These are phyloP conservation scores for Cryptosporidium baileyi DNA, from an alignment of 169 alveolate species.

Conservation along the genomic window DNA sequence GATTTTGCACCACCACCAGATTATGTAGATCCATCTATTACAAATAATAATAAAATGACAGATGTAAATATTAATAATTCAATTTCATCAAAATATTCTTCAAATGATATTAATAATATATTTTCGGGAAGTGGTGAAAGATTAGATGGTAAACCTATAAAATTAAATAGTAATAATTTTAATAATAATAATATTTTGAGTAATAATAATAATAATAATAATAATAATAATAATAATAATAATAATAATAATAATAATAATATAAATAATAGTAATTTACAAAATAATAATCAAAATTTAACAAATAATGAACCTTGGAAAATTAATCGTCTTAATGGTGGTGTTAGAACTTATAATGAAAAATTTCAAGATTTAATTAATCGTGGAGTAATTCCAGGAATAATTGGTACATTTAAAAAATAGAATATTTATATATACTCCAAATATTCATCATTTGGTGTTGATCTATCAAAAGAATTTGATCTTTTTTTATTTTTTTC, in stretches of 20 bases:
- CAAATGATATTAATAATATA: neutral
- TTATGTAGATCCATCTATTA: slow-evolving; percentile 8
- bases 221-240: no score
- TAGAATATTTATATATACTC: neutral
- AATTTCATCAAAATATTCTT: slow-evolving; percentile 21
- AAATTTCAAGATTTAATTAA: slow-evolving; percentile 80
- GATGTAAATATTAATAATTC: slow-evolving; percentile 7
- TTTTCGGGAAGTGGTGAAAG: slow-evolving; percentile 59
- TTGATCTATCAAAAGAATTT: slow-evolving; percentile 47
- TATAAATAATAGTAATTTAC: neutral
- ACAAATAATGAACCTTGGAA: slow-evolving; percentile 47
- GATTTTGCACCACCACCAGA: slow-evolving; percentile 90
- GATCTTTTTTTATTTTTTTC: slow-evolving; percentile 20
- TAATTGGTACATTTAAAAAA: slow-evolving; percentile 64
- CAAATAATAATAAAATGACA: neutral
- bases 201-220: no score
- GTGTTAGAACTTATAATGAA: slow-evolving; percentile 73
- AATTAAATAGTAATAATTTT: neutral
- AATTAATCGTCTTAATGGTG: slow-evolving; percentile 32
- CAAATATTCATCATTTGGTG: slow-evolving; percentile 19
- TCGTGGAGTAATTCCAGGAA: slow-evolving; percentile 78
- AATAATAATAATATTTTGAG: no score
- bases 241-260: neutral
- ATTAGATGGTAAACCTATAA: slow-evolving; percentile 54
- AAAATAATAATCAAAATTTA: neutral